Evolutionary conservation across 2,329 filamentous ascomycete genomes (phyloP).

Genomic region (Xylogone sp.): DNA sequence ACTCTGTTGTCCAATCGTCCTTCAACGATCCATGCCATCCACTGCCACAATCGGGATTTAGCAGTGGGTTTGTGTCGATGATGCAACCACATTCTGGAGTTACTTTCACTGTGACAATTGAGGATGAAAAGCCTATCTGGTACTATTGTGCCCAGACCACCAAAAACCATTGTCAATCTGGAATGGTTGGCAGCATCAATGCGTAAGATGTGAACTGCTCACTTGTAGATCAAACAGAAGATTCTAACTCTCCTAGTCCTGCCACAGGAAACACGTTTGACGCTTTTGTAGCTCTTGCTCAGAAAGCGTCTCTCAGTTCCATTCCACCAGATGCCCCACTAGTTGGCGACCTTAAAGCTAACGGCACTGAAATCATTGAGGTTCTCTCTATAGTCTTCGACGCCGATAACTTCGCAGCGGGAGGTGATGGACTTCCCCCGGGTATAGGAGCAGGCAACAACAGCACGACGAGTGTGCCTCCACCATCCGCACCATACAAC

Average conservation of each 20-base stretch:
- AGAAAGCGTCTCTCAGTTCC: conserved; percentile 29
- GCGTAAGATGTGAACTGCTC: conserved; percentile 3
- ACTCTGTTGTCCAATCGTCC: conserved; percentile 32
- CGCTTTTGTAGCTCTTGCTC: conserved; percentile 32
- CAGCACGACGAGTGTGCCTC: conserved; percentile 14
- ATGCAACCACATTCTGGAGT: conserved; percentile 26
- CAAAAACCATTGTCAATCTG: conserved; percentile 41
- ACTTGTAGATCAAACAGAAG: conserved; percentile 1
- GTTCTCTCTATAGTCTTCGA: conserved; percentile 25
- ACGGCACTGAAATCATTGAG: conserved; percentile 23
- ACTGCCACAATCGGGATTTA: conserved; percentile 32
- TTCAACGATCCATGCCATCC: conserved; percentile 38
- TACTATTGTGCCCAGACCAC: conserved; percentile 34
- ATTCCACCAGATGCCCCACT: conserved; percentile 30
- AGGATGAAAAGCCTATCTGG: conserved; percentile 38
- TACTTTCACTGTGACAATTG: conserved; percentile 35
- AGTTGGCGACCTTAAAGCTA: conserved; percentile 29
- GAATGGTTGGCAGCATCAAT: conserved; percentile 49
- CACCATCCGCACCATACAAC: conserved; percentile 21
- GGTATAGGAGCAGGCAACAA: conserved; percentile 5
- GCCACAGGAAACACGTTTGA: conserved; percentile 33
- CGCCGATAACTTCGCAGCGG: conserved; percentile 13
- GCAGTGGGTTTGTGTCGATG: conserved; percentile 35
- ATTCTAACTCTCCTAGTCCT: conserved; percentile 4
- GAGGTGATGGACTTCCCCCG: neutral